phyloP scores from a whole-genome alignment of 768 basidiomycete species.

The Boletus rex-veris region DNA sequence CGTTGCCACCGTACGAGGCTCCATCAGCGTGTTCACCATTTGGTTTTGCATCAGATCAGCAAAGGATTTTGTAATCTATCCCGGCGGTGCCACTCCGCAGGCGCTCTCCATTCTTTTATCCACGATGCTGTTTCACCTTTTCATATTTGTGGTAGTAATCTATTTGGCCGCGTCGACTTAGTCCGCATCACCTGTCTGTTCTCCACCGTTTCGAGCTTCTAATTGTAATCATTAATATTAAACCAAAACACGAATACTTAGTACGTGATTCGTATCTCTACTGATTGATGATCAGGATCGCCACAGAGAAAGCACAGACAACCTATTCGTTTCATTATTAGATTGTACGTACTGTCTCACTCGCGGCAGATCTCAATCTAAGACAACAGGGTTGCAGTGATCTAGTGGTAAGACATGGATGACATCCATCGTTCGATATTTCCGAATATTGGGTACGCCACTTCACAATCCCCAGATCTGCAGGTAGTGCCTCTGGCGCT shows the following conservation, averaged over 20 bases:
- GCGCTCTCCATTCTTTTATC: neutral
- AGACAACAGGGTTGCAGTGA: constrained; percentile 7
- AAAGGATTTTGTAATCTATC: constrained; percentile 1
- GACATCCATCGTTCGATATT: neutral
- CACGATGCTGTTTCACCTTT: neutral
- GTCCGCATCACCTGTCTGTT: constrained; percentile 8
- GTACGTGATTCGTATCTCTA: neutral
- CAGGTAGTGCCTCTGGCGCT: neutral
- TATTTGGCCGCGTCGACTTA: constrained; percentile 8
- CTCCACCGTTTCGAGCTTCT: neutral
- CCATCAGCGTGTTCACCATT: constrained; percentile 6
- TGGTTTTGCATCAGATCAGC: constrained; percentile 1
- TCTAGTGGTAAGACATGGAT: neutral
- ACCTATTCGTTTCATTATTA: too few species aligned
- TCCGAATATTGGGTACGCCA: neutral
- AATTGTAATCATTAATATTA: neutral
- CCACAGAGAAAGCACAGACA: neutral
- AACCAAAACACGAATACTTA: neutral
- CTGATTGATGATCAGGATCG: neutral
- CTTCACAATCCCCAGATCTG: neutral
- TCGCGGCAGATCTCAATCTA: neutral
- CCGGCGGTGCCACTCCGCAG: neutral
- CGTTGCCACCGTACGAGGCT: constrained; percentile 64
- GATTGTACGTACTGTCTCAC: neutral
- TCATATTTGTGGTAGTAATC: neutral